Percentiles rank a stretch among this genome's conserved stretches.
These are phyloP conservation scores for Sanghuangporus sanghuang DNA, from an alignment of 1,284 basidiomycete species.

Conservation along the genomic window DNA sequence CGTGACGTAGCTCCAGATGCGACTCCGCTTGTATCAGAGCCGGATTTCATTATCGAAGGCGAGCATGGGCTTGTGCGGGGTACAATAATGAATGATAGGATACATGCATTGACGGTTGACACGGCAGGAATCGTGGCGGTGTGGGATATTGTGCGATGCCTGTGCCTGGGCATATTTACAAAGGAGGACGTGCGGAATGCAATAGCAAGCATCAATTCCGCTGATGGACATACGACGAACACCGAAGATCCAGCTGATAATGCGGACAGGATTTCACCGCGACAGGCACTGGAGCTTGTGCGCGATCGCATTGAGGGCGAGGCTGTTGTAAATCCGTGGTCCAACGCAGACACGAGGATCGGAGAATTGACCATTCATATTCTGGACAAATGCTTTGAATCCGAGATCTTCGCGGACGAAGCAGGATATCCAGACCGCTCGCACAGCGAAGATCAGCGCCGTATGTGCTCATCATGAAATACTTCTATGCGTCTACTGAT, in stretches of 20 bases:
- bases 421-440: constrained; percentile 55
- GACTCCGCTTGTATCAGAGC: constrained; percentile 48
- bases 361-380: constrained; percentile 88
- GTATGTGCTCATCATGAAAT: constrained; percentile 42
- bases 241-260: constrained; percentile 26
- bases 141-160: constrained; percentile 86
- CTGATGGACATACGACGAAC: constrained; percentile 24
- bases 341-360: constrained; percentile 83
- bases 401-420: constrained; percentile 94
- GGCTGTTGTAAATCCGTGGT: constrained; percentile 83
- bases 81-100: constrained; percentile 82
- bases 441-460: constrained; percentile 72
- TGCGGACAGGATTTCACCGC: constrained; percentile 49
- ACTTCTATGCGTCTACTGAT: constrained; percentile 25
- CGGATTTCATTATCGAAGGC: constrained; percentile 75
- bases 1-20: constrained; percentile 85
- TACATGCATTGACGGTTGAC: constrained; percentile 90
- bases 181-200: constrained; percentile 61
- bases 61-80: constrained; percentile 82
- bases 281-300: constrained; percentile 85
- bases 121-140: constrained; percentile 81
- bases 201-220: constrained; percentile 22
- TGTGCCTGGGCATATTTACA: constrained; percentile 71
- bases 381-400: constrained; percentile 86
- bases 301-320: constrained; percentile 89